These are phyloP conservation scores for Hymenoscyphus repandus DNA, from an alignment of 2,329 filamentous ascomycete species.

Conservation along the genomic window DNA sequence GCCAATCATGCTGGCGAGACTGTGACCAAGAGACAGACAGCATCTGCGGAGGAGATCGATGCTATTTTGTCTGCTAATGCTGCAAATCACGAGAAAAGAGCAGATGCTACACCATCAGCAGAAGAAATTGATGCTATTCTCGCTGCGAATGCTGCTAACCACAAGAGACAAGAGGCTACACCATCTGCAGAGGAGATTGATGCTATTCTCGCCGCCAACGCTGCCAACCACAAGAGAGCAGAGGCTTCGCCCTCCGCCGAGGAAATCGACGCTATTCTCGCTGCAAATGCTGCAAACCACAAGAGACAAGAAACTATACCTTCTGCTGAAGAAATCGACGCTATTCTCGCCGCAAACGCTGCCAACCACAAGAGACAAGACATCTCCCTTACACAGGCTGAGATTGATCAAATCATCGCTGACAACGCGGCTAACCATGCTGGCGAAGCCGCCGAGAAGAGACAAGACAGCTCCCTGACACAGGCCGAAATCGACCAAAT, in stretches of 20 bases:
- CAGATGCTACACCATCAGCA: not conserved
- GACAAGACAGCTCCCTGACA: not conserved
- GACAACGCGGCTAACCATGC: not conserved
- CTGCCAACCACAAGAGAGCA: no score
- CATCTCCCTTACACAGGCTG: not conserved
- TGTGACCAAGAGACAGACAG: not conserved
- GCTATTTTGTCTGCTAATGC: not conserved
- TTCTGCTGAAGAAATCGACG: no score
- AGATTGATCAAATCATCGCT: not conserved
- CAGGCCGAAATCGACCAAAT: not conserved
- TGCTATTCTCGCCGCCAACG: no score
- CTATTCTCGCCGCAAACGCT: not conserved
- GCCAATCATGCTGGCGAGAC: not conserved
- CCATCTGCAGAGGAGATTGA: no score
- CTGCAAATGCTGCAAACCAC: no score
- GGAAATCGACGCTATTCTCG: no score
- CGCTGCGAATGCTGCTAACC: not conserved
- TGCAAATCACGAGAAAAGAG: not conserved
- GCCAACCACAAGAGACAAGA: not conserved
- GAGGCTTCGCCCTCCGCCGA: no score
- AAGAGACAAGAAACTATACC: not conserved
- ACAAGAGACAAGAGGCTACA: no score
- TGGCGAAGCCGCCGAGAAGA: not conserved
- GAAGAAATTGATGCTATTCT: not conserved
- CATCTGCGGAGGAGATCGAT: not conserved